phyloP scores from a whole-genome alignment of 768 basidiomycete genomes.

The Mycena pura region DNA sequence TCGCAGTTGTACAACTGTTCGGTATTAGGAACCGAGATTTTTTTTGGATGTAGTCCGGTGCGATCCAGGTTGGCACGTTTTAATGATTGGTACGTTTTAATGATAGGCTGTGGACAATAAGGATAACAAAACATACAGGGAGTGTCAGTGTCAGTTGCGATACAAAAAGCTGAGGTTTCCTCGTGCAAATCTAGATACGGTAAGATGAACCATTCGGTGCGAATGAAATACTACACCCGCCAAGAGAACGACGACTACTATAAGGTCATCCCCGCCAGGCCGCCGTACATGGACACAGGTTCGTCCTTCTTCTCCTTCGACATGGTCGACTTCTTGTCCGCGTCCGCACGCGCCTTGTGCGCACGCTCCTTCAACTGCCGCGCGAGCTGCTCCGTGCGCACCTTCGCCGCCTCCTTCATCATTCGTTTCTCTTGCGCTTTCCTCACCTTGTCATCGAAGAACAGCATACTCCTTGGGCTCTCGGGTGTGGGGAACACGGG shows the following conservation, averaged over 20 bases:
- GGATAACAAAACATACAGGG: background rate
- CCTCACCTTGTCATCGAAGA: constrained; percentile 48
- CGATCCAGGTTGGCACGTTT: background rate
- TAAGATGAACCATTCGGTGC: no score
- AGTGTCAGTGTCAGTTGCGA: background rate
- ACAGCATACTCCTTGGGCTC: constrained; percentile 28
- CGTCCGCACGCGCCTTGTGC: constrained; percentile 38
- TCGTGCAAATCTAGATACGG: no score
- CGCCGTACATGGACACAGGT: constrained; percentile 31
- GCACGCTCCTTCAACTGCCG: constrained; percentile 48
- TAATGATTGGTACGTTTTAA: background rate
- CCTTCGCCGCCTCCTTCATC: constrained; percentile 47
- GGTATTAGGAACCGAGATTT: no score
- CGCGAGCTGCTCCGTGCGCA: constrained; percentile 51
- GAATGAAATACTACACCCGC: no score
- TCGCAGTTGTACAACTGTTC: no score
- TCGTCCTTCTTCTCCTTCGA: constrained; percentile 20
- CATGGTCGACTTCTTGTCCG: constrained; percentile 37
- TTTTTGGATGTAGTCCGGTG: no score
- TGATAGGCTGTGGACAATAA: background rate
- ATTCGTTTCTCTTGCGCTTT: constrained; percentile 51
- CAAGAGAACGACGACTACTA: constrained; percentile 3
- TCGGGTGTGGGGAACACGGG: constrained; percentile 9
- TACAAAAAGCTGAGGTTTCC: background rate
- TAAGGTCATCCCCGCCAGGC: constrained; percentile 12